Conservation (phyloP, 2,329 filamentous ascomycete genomes). For the Hyphodiscus sp. region DNA sequence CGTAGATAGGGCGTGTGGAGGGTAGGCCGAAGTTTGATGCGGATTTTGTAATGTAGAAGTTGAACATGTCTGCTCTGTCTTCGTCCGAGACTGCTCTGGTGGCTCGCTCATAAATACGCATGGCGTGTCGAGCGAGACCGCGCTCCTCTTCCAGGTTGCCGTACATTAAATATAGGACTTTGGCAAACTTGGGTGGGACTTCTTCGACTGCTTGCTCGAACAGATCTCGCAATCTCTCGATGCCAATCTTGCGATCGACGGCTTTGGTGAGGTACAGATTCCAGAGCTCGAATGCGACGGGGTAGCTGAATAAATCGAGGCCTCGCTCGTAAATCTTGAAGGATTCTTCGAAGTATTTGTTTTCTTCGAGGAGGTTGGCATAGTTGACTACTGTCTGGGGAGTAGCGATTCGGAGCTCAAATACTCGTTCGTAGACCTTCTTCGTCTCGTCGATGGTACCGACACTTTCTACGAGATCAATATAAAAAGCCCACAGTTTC, state of each 20-base stretch:
- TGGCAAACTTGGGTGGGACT: slow-evolving; percentile 92
- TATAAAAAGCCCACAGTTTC: slow-evolving; percentile 99
- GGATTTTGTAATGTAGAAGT: slow-evolving; percentile 98
- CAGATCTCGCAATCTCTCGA: slow-evolving; percentile 86
- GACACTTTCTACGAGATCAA: slow-evolving; percentile 94
- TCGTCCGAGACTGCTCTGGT: slow-evolving; percentile 93
- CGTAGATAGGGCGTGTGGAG: slow-evolving; percentile 91
- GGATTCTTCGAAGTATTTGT: slow-evolving; percentile 92
- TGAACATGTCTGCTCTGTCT: slow-evolving; percentile 95
- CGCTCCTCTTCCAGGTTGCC: slow-evolving; percentile 94
- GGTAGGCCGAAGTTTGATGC: slow-evolving; percentile 96
- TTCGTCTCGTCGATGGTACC: slow-evolving; percentile 85
- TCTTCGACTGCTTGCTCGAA: slow-evolving; percentile 97
- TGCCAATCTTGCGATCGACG: slow-evolving; percentile 90
- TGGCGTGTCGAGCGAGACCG: slow-evolving; percentile 88
- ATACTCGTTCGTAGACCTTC: slow-evolving; percentile 94
- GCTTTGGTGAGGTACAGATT: slow-evolving; percentile 97
- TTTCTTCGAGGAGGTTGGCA: slow-evolving; percentile 88
- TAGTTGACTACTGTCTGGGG: slow-evolving; percentile 99
- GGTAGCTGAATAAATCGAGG: slow-evolving; percentile 96
- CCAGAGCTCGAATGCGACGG: slow-evolving; percentile 97
- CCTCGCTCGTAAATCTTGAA: slow-evolving; percentile 98
- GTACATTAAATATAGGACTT: slow-evolving; percentile 96
- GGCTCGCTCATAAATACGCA: slow-evolving; percentile 97
- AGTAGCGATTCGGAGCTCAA: slow-evolving; percentile 94